Conservation (phyloP, 371 early-diverging fungal species). For the Nosema muscidifuracis region DNA sequence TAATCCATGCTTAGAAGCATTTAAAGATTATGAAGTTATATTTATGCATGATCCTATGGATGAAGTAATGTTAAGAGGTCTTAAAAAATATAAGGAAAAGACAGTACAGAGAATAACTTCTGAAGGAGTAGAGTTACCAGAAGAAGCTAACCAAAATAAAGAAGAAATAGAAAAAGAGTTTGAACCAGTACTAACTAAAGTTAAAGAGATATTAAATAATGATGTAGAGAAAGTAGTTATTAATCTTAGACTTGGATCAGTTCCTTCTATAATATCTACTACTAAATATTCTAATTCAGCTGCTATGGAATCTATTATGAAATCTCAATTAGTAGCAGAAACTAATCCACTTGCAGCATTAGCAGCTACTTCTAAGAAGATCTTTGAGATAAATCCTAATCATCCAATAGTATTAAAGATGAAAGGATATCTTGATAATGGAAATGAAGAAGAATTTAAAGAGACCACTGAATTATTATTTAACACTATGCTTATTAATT, state of each 20-base stretch:
- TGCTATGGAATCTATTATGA: conserved; percentile 80
- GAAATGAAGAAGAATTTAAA: conserved; percentile 16
- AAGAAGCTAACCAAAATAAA: conserved; percentile 66
- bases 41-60: conserved; percentile 81
- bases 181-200: conserved; percentile 67
- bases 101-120: conserved; percentile 73
- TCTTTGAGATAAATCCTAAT: conserved; percentile 56
- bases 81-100: conserved; percentile 71
- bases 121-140: conserved; percentile 70
- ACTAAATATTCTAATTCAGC: conserved; percentile 70
- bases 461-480: conserved; percentile 13
- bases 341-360: conserved; percentile 65
- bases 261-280: conserved; percentile 79
- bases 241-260: conserved; percentile 76
- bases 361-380: conserved; percentile 63
- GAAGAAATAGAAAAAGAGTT: conserved; percentile 69
- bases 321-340: conserved; percentile 83
- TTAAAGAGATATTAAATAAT: conserved; percentile 67
- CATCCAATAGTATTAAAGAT: conserved; percentile 40
- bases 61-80: conserved; percentile 75
- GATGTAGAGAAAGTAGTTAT: conserved; percentile 72
- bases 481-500: conserved; percentile 24
- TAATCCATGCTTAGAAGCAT: conserved; percentile 75
- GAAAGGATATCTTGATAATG: conserved; percentile 22
- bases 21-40: conserved; percentile 78